These are phyloP conservation scores for Sugiyamaella japonica DNA, from an alignment of 1,139 yeast species.

Conservation along the genomic window DNA sequence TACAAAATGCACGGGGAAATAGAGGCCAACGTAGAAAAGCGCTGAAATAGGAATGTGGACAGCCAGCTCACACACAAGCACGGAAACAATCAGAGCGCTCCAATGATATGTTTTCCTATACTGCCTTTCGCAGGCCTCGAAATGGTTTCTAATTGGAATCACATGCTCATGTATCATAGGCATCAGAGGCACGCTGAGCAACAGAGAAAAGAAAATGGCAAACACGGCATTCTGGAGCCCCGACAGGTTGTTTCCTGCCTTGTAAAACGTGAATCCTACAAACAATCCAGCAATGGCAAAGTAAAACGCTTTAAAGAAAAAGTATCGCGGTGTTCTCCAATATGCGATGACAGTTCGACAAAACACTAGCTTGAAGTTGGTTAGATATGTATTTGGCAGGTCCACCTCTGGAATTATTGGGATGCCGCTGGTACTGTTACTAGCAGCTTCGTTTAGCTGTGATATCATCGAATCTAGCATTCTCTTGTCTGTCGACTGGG, in stretches of 20 bases:
- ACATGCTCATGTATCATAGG: constrained; percentile 55
- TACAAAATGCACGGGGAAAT: constrained; percentile 46
- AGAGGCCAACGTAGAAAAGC: constrained; percentile 36
- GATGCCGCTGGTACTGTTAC: background rate
- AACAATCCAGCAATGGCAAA: constrained; percentile 52
- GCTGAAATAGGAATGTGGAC: constrained; percentile 41
- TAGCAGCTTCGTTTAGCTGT: background rate
- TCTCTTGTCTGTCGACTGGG: background rate
- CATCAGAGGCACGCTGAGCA: constrained; percentile 54
- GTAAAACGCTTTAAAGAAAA: constrained; percentile 47
- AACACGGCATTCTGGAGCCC: constrained; percentile 41
- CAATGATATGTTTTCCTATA: constrained; percentile 62
- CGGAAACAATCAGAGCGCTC: constrained; percentile 47
- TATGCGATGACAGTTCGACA: constrained; percentile 47
- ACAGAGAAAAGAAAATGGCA: constrained; percentile 54
- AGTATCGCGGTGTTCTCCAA: constrained; percentile 50
- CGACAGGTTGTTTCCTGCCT: constrained; percentile 36
- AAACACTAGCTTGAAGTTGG: constrained; percentile 46
- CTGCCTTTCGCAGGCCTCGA: constrained; percentile 60
- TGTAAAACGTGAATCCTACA: constrained; percentile 53
- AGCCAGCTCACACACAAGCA: constrained; percentile 45
- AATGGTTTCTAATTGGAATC: constrained; percentile 50
- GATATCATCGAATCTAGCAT: background rate
- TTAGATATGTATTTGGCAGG: background rate
- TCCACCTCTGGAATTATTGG: background rate